These are phyloP conservation scores for Rhynchospora breviuscula DNA, from an alignment of 176 grass and related monocot species.

Conservation along the genomic window DNA sequence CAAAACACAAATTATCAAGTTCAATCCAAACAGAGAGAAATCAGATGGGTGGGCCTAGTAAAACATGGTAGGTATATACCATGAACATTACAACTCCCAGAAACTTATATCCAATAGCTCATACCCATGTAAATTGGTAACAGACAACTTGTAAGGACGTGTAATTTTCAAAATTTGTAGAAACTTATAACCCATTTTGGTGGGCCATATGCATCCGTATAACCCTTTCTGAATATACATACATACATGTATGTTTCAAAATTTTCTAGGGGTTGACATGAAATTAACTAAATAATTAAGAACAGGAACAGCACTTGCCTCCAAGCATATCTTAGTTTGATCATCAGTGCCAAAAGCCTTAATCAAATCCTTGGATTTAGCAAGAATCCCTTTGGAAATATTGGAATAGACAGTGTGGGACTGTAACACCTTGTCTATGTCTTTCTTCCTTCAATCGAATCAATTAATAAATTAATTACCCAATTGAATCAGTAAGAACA, in stretches of 20 bases:
- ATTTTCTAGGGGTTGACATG: not conserved
- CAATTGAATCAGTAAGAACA: not conserved
- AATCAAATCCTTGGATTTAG: conserved; percentile 69
- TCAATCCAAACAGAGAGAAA: not conserved
- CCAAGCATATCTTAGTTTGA: conserved; percentile 62
- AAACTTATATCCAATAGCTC: not conserved
- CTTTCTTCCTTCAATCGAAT: conserved; percentile 44
- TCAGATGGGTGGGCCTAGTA: not conserved
- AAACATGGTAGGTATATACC: not conserved
- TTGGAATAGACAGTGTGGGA: conserved; percentile 75
- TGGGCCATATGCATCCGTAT: not conserved
- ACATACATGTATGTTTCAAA: not conserved
- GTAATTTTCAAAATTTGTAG: not conserved
- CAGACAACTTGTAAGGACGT: not conserved
- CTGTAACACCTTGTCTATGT: conserved; percentile 79
- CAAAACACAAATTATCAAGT: not conserved
- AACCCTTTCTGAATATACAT: not conserved
- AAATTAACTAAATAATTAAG: not conserved
- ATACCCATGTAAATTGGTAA: not conserved
- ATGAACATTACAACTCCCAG: not conserved
- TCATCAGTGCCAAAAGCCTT: conserved; percentile 71
- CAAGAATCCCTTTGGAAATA: conserved; percentile 80
- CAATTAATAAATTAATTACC: not conserved
- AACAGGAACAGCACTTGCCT: conserved; percentile 22
- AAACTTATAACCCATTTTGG: too few relatives aligned